Evolutionary conservation across 306 rosid species (phyloP).

Genomic region (Neltuma alba): DNA sequence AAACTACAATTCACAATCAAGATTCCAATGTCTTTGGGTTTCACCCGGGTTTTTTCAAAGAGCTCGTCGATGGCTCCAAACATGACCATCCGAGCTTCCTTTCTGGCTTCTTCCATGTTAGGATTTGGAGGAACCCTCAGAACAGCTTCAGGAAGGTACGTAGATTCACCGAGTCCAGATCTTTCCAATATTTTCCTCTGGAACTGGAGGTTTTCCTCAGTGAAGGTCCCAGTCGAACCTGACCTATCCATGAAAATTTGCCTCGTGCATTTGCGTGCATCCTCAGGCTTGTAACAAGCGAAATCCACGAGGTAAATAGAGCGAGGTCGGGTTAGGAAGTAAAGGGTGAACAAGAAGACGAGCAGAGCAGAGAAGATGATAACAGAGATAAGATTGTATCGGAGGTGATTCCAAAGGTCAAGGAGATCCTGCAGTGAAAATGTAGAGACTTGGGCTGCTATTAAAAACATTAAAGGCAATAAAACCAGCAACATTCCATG

Average conservation of each 20-base stretch:
- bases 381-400: slow-evolving; percentile 52
- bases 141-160: slow-evolving; percentile 68
- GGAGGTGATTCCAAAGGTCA: slow-evolving; percentile 56
- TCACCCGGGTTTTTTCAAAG: slow-evolving; percentile 50
- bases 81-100: slow-evolving; percentile 64
- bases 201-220: slow-evolving; percentile 52
- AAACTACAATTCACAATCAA: slow-evolving; percentile 68
- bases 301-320: slow-evolving; percentile 63
- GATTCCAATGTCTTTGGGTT: slow-evolving; percentile 61
- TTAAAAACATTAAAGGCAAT: slow-evolving; percentile 44
- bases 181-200: slow-evolving; percentile 62
- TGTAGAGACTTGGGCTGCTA: slow-evolving; percentile 47
- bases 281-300: slow-evolving; percentile 64
- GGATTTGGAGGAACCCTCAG: slow-evolving; percentile 59
- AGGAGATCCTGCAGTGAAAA: slow-evolving; percentile 50
- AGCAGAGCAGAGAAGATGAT: slow-evolving; percentile 49
- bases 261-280: slow-evolving; percentile 58
- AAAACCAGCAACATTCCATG: slow-evolving; percentile 61
- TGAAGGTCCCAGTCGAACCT: slow-evolving; percentile 43
- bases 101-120: slow-evolving; percentile 63
- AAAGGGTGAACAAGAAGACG: slow-evolving; percentile 55
- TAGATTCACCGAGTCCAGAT: slow-evolving; percentile 67
- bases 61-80: slow-evolving; percentile 66
- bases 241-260: slow-evolving; percentile 58
- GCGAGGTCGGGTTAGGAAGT: slow-evolving; percentile 52